These are phyloP conservation scores for Lyophyllum semitale DNA, from an alignment of 768 basidiomycete genomes.

Conservation along the genomic window DNA sequence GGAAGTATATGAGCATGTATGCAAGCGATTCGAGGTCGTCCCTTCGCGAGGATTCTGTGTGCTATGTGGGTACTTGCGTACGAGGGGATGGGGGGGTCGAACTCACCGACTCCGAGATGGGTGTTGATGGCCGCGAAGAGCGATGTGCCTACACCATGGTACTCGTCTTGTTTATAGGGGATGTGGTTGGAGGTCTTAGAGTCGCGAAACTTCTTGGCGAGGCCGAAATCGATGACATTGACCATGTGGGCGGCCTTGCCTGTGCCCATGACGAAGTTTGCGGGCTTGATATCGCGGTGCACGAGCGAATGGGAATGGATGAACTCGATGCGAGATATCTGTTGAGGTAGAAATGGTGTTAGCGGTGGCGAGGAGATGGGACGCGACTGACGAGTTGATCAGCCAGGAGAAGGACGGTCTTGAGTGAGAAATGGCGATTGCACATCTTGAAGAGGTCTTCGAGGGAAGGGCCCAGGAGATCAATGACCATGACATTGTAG, in stretches of 20 bases:
- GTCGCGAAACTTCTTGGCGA: constrained; percentile 79
- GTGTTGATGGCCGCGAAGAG: constrained; percentile 77
- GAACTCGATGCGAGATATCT: constrained; percentile 96
- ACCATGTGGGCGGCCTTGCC: constrained; percentile 61
- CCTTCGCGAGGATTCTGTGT: constrained; percentile 67
- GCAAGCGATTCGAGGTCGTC: constrained; percentile 82
- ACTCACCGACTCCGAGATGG: constrained; percentile 73
- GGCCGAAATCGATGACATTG: constrained; percentile 91
- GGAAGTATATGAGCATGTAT: constrained; percentile 83
- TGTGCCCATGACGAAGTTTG: constrained; percentile 96
- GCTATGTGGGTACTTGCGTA: background rate
- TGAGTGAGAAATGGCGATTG: constrained; percentile 90
- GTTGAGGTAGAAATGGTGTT: constrained; percentile 11
- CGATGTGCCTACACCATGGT: constrained; percentile 79
- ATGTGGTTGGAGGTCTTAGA: constrained; percentile 64
- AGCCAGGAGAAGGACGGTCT: constrained; percentile 90
- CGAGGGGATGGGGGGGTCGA: background rate
- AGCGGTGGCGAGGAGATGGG: constrained; percentile 9
- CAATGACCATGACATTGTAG: constrained; percentile 98
- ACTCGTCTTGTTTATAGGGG: constrained; percentile 71
- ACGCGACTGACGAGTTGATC: constrained; percentile 82
- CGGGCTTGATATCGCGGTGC: constrained; percentile 97
- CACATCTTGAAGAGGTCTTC: constrained; percentile 88
- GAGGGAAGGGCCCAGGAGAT: constrained; percentile 88
- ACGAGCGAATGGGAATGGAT: constrained; percentile 94